phyloP scores from a whole-genome alignment of 805 yeast genomes.

The Saturnispora galanensis region DNA sequence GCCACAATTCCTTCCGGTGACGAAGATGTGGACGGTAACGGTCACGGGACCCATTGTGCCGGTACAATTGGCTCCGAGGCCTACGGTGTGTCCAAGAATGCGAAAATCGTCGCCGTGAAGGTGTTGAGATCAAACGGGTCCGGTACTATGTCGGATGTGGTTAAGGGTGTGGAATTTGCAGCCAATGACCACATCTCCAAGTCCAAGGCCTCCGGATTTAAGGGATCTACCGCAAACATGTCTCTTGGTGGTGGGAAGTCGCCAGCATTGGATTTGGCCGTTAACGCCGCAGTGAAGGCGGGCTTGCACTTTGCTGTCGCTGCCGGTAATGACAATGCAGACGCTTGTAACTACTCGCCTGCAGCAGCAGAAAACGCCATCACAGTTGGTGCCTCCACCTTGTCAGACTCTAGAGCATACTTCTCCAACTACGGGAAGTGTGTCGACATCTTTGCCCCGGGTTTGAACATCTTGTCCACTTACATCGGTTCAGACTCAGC shows the following conservation, averaged over 20 bases:
- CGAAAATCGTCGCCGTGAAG: slow-evolving; percentile 71
- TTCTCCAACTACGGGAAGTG: slow-evolving; percentile 94
- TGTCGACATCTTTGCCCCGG: slow-evolving; percentile 96
- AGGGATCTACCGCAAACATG: slow-evolving; percentile 87
- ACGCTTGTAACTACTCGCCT: slow-evolving; percentile 89
- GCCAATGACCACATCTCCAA: slow-evolving; percentile 56
- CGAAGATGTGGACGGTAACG: slow-evolving; percentile 71
- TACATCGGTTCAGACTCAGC: slow-evolving; percentile 70
- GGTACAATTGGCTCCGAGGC: slow-evolving; percentile 79
- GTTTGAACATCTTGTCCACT: slow-evolving; percentile 77
- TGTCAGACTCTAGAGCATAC: slow-evolving; percentile 83
- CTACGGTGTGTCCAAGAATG: slow-evolving; percentile 80
- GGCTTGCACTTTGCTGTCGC: slow-evolving; percentile 93
- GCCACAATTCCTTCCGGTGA: slow-evolving; percentile 67
- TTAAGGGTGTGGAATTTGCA: slow-evolving; percentile 78
- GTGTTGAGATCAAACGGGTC: slow-evolving; percentile 76
- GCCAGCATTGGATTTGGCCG: slow-evolving; percentile 77
- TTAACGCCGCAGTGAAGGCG: slow-evolving; percentile 77
- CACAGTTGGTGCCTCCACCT: slow-evolving; percentile 92
- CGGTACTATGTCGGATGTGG: slow-evolving; percentile 75
- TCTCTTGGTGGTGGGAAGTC: slow-evolving; percentile 92
- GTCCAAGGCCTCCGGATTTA: slow-evolving; percentile 52
- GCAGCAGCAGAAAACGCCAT: slow-evolving; percentile 78
- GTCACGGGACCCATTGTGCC: slow-evolving; percentile 97
- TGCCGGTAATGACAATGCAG: slow-evolving; percentile 90